Percentiles rank a stretch among this genome's conserved stretches.
phyloP scores from a whole-genome alignment of 495 filamentous ascomycete species.

The Aspergillus sclerotioniger region DNA sequence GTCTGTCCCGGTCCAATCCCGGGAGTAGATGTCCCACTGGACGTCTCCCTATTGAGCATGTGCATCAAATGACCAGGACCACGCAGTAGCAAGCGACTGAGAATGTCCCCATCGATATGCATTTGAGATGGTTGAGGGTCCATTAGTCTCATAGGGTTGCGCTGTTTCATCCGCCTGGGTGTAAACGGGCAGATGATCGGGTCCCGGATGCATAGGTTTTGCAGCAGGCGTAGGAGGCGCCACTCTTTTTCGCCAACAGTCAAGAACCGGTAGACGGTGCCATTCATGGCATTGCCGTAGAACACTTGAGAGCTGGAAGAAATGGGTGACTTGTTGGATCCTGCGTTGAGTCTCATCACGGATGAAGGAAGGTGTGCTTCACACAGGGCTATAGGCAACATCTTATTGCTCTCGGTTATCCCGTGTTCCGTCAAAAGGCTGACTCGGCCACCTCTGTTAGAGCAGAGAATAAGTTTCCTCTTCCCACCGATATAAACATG shows the following conservation, averaged over 20 bases:
- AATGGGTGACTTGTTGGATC: slow-evolving; percentile 16
- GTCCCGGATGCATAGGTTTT: slow-evolving; percentile 54
- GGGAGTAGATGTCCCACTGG: slow-evolving; percentile 12
- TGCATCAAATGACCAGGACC: slow-evolving; percentile 42
- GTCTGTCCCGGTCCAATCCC: slow-evolving; percentile 14
- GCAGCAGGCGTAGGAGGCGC: slow-evolving; percentile 61
- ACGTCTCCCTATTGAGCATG: slow-evolving; percentile 31
- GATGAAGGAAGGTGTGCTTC: slow-evolving; percentile 37
- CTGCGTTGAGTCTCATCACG: slow-evolving; percentile 27
- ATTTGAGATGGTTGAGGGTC: slow-evolving; percentile 39
- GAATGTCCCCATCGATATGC: slow-evolving; percentile 69
- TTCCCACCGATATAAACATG: slow-evolving; percentile 35
- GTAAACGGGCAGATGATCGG: slow-evolving; percentile 38
- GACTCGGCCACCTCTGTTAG: slow-evolving; percentile 38
- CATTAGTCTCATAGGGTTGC: slow-evolving; percentile 29
- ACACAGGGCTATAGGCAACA: slow-evolving; percentile 25
- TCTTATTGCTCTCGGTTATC: slow-evolving; percentile 23
- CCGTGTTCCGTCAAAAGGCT: slow-evolving; percentile 26
- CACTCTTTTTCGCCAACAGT: slow-evolving; percentile 52
- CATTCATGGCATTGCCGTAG: slow-evolving; percentile 65
- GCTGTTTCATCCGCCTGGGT: slow-evolving; percentile 24
- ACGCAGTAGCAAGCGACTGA: slow-evolving; percentile 51
- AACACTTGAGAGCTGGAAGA: slow-evolving; percentile 17
- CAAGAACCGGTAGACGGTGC: slow-evolving; percentile 61
- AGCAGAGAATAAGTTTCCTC: slow-evolving; percentile 28